Evolutionary conservation across 2,329 filamentous ascomycete species (phyloP).

Genomic region (Bipolaris bicolor): DNA sequence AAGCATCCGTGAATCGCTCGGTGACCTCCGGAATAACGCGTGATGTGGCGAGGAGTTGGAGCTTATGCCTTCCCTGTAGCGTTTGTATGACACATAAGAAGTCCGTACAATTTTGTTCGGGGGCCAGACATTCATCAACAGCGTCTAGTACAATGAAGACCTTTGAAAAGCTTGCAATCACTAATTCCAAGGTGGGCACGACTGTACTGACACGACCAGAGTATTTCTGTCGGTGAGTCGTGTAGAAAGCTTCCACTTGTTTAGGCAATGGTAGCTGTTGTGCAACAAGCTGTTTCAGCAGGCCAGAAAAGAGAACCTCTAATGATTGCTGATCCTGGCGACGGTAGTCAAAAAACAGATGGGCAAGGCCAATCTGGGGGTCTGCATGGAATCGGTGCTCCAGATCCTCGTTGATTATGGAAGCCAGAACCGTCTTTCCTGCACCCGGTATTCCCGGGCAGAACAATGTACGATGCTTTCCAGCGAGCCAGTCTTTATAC

Average conservation of each 20-base stretch:
- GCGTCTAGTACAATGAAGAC: constrained; percentile 42
- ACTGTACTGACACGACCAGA: neutral
- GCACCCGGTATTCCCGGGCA: constrained; percentile 36
- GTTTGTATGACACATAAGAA: constrained; percentile 16
- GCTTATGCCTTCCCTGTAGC: constrained; percentile 5
- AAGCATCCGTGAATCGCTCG: neutral
- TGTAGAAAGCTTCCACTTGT: neutral
- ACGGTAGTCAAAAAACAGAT: constrained; percentile 45
- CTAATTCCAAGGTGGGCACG: constrained; percentile 12
- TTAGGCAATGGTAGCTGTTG: constrained; percentile 9
- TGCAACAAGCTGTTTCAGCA: constrained; percentile 46
- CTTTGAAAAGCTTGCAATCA: constrained; percentile 23
- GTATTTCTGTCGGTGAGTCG: neutral
- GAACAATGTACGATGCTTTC: constrained; percentile 22
- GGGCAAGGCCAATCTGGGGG: constrained; percentile 31
- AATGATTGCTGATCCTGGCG: constrained; percentile 31
- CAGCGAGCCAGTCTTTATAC: constrained; percentile 19
- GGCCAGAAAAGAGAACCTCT: constrained; percentile 29
- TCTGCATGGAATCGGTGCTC: neutral
- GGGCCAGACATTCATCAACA: constrained; percentile 38
- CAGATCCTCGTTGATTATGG: constrained; percentile 29
- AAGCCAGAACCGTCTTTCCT: constrained; percentile 38
- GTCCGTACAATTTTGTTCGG: constrained; percentile 14
- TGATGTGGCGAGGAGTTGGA: neutral
- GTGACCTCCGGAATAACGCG: neutral